Percentiles rank a stretch among this genome's conserved stretches.
These are phyloP conservation scores for Eucommia ulmoides DNA, from an alignment of 257 asterid genomes.

Conservation along the genomic window DNA sequence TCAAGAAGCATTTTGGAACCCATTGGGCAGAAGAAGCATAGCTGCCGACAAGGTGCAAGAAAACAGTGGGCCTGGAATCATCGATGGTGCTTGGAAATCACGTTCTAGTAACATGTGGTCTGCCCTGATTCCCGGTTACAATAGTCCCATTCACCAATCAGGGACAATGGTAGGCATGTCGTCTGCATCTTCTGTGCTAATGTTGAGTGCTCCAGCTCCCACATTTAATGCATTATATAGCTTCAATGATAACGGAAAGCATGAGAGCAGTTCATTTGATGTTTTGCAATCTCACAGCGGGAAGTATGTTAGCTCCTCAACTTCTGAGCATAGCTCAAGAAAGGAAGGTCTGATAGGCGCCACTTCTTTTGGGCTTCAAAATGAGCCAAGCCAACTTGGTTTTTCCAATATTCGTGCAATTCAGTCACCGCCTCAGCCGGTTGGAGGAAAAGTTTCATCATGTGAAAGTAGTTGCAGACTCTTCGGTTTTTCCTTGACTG, in stretches of 20 bases:
- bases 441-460: constrained; percentile 25
- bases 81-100: not conserved
- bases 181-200: constrained; percentile 44
- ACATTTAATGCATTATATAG: constrained; percentile 19
- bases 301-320: constrained; percentile 12
- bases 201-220: constrained; percentile 36
- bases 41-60: constrained; percentile 20
- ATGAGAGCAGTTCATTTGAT: constrained; percentile 19
- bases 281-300: constrained; percentile 13
- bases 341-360: constrained; percentile 10
- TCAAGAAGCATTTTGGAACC: constrained; percentile 65
- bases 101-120: constrained; percentile 17
- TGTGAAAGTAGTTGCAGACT: constrained; percentile 61
- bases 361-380: constrained; percentile 17
- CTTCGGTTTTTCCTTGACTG: constrained; percentile 77
- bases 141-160: constrained; percentile 16
- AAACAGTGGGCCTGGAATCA: constrained; percentile 12
- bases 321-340: constrained; percentile 14
- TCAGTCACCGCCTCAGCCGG: constrained; percentile 30
- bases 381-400: constrained; percentile 14
- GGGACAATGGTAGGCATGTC: constrained; percentile 20
- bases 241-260: constrained; percentile 21
- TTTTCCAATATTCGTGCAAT: constrained; percentile 15
- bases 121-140: constrained; percentile 21
- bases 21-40: constrained; percentile 31